Percentiles rank a stretch among this genome's conserved stretches.
phyloP scores from a whole-genome alignment of 1,284 basidiomycete species.

The Sanguinoderma infundibulare region DNA sequence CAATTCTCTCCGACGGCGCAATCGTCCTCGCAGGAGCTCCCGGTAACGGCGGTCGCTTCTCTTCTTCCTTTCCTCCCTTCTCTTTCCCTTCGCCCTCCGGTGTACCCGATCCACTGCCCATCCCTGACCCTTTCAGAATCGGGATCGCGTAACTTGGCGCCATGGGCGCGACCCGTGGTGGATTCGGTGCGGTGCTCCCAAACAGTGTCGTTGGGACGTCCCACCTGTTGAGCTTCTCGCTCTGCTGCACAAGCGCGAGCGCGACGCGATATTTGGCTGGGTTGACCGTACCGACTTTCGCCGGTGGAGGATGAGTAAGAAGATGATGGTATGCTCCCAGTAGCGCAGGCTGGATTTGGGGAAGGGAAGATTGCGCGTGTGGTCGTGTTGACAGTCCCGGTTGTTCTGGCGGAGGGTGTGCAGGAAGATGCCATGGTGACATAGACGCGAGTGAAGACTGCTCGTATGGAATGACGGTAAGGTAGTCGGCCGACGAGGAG shows the following conservation, averaged over 20 bases:
- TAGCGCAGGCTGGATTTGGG: conserved; percentile 60
- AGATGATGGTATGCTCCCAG: conserved; percentile 74
- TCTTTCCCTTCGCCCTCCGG: conserved; percentile 34
- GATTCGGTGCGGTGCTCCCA: conserved; percentile 54
- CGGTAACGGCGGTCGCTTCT: conserved; percentile 53
- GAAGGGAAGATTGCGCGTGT: conserved; percentile 33
- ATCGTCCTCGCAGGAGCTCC: conserved; percentile 56
- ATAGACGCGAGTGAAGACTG: conserved; percentile 65
- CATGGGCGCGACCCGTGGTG: conserved; percentile 59
- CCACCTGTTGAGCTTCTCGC: conserved; percentile 65
- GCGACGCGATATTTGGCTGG: conserved; percentile 70
- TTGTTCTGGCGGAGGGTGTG: conserved; percentile 33
- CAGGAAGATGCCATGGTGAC: conserved; percentile 71
- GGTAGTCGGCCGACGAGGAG: conserved; percentile 60
- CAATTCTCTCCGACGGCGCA: conserved; percentile 53
- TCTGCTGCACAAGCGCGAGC: conserved; percentile 62
- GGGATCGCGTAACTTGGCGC: conserved; percentile 60
- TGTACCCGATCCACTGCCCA: conserved; percentile 10
- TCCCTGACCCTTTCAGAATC: conserved; percentile 32
- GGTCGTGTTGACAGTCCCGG: conserved; percentile 1
- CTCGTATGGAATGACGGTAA: conserved; percentile 68
- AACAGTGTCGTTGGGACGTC: conserved; percentile 68
- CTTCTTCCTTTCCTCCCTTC: conserved; percentile 42
- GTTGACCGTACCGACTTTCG: conserved; percentile 48
- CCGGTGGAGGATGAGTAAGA: conserved; percentile 60